These are phyloP conservation scores for Backusella australiensis DNA, from an alignment of 192 early-diverging fungal genomes.

Conservation along the genomic window DNA sequence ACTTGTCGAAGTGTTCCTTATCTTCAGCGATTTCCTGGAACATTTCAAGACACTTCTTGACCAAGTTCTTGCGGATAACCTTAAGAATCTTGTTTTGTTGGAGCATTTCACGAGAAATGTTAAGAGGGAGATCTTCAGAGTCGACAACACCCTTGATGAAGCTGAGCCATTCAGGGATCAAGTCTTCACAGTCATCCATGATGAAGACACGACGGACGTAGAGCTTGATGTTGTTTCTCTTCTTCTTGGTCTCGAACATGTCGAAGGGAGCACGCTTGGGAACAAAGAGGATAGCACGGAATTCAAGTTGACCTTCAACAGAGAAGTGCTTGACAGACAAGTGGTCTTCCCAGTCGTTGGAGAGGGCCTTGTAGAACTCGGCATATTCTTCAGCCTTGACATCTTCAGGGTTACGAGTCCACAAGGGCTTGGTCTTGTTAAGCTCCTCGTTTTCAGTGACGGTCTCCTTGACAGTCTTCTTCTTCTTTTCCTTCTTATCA, in stretches of 20 bases:
- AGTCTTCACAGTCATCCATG: constrained; percentile 99
- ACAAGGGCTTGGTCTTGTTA: constrained; percentile 99
- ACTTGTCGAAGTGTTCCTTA: constrained; percentile 98
- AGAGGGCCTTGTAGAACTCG: constrained; percentile 97
- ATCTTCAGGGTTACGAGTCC: constrained; percentile 98
- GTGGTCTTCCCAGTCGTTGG: constrained; percentile 99
- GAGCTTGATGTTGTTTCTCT: constrained; percentile 99
- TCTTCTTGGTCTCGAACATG: constrained; percentile 98
- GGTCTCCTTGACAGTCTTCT: constrained; percentile 84
- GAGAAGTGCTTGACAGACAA: constrained; percentile 98
- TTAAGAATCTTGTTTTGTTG: constrained; percentile 99
- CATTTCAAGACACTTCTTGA: constrained; percentile 99
- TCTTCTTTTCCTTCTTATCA: constrained; percentile 66
- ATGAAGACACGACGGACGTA: constrained; percentile 99
- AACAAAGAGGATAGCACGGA: constrained; percentile 97
- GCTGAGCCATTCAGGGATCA: constrained; percentile 98
- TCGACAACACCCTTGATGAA: constrained; percentile 99
- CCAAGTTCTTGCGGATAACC: constrained; percentile 99
- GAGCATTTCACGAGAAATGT: constrained; percentile 99
- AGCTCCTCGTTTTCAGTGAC: constrained; percentile 89
- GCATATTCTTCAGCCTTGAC: constrained; percentile 96
- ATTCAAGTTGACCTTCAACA: constrained; percentile 99
- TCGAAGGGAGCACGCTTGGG: constrained; percentile 97
- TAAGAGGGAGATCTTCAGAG: constrained; percentile 99
- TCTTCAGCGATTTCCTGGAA: constrained; percentile 96